Evolutionary conservation across 2,329 filamentous ascomycete species (phyloP).

Genomic region (Penicillium frequentans): DNA sequence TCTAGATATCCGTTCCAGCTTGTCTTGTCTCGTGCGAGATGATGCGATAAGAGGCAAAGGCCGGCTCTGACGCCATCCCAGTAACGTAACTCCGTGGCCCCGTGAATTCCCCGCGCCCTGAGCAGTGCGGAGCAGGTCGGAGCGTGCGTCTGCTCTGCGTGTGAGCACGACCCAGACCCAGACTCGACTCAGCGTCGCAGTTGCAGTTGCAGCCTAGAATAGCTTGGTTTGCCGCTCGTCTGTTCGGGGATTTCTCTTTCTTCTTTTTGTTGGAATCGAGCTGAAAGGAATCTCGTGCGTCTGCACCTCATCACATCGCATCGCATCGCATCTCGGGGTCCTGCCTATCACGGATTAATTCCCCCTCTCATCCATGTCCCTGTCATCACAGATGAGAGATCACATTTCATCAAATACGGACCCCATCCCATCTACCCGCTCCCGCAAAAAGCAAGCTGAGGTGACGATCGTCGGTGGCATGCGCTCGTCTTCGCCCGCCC

Average conservation of each 20-base stretch:
- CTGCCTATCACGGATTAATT: background rate
- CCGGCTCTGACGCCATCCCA: slow-evolving; percentile 6
- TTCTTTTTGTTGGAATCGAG: background rate
- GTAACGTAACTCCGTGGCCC: background rate
- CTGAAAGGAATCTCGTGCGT: background rate
- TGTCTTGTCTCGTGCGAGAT: background rate
- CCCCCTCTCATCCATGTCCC: background rate
- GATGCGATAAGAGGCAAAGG: background rate
- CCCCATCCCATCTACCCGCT: background rate
- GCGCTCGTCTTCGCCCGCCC: slow-evolving; percentile 20
- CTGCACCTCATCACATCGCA: background rate
- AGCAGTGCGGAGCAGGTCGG: slow-evolving; percentile 24
- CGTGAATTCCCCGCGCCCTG: slow-evolving; percentile 10
- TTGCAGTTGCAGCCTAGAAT: background rate
- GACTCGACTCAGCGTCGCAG: background rate
- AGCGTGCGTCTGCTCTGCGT: slow-evolving; percentile 7
- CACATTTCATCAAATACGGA: background rate
- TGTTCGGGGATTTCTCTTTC: background rate
- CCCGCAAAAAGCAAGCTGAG: slow-evolving; percentile 10
- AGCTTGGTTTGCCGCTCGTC: background rate
- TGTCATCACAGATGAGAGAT: background rate
- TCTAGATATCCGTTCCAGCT: background rate
- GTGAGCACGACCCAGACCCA: slow-evolving; percentile 1
- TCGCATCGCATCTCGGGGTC: background rate
- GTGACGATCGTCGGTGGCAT: slow-evolving; percentile 10